A percentile compares a stretch with the other conserved stretches of the same genome.
Conservation (phyloP, 1,284 basidiomycete species). For the Athelia psychrophila region DNA sequence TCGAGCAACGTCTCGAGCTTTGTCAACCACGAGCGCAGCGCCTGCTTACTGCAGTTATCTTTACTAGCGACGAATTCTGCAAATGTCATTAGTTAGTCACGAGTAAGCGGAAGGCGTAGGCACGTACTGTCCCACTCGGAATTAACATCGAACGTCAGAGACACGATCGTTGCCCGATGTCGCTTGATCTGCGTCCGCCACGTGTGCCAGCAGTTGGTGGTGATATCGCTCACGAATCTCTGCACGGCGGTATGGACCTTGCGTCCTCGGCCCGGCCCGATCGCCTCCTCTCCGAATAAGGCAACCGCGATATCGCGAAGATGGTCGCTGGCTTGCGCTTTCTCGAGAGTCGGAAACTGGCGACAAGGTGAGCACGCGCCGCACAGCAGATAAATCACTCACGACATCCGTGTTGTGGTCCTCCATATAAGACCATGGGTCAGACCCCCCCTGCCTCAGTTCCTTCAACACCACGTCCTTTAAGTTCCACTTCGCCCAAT, state of each 20-base stretch:
- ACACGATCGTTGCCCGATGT: not conserved
- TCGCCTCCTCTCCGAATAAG: not conserved
- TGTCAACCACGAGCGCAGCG: not conserved
- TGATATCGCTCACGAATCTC: not conserved
- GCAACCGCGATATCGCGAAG: not conserved
- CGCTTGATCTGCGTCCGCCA: not conserved
- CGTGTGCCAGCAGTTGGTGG: not conserved
- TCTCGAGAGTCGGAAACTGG: not conserved
- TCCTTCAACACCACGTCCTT: not conserved
- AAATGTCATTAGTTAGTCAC: not conserved
- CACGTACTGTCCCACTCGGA: not conserved
- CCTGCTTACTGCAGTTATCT: not conserved
- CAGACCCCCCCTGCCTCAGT: not conserved
- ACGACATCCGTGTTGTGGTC: not conserved
- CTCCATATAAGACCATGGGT: not conserved
- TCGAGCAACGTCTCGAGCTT: not conserved
- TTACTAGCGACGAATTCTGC: not conserved
- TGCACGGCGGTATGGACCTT: not conserved
- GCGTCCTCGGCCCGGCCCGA: not conserved
- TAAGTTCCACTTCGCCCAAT: not conserved
- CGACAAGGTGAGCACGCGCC: not conserved
- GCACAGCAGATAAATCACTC: not conserved
- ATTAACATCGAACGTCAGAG: not conserved
- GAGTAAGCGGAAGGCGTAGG: not conserved
- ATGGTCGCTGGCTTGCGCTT: not conserved